Evolutionary conservation across 2,329 filamentous ascomycete genomes (phyloP), one percentile per base, ranked within the genome.

Genomic region (Fusarium goolgardi): DNA sequence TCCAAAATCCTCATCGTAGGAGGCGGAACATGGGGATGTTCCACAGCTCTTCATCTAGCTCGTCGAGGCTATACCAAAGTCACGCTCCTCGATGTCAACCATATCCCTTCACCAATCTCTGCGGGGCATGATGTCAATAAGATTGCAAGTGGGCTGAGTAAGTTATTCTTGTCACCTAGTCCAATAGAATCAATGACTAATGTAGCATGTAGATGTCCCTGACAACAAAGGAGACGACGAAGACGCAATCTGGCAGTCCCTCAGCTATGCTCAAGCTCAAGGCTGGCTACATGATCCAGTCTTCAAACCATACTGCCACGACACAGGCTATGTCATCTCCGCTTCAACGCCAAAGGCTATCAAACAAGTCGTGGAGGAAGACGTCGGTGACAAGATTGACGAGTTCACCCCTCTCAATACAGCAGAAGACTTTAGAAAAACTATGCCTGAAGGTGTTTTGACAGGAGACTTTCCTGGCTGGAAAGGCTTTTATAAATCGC

Each of bases 11-110:
- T 70, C 23, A 69, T 70, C n/a, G 46, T 67, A 5, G 66, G 67
- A 16, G 67, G 67, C 13, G 67, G 66, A 32, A 70, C 67, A 7
- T 70, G 67, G 67, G 67, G 67, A 25, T 69, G 53, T 6, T 70
- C 67, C 29, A 67, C 67, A 1, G 59, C 67, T 5, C 63, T 70
- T 10, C 66, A 69, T 23, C 59, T 70, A 12, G 58, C 32, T 1
- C 67, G 67, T 18, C 58, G 67, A 34, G 66, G 59, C 9, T 69
- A 69, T 11, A 55, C 32, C 2, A 64, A 61, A 2, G 45, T 70
- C 18, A 62, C 59, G 0, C 63, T 70, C 3, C 59, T 70, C 3
- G 67, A 70, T 16, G 20, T 49, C 2, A 69, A 67, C 11, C n/a
- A 40, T 0, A 69, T 70, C 5, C 67, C 67, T 0, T 70, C 67